Percentiles rank a stretch among this genome's conserved stretches.
Conservation (phyloP, 768 basidiomycete genomes). For the Lyophyllum atratum region DNA sequence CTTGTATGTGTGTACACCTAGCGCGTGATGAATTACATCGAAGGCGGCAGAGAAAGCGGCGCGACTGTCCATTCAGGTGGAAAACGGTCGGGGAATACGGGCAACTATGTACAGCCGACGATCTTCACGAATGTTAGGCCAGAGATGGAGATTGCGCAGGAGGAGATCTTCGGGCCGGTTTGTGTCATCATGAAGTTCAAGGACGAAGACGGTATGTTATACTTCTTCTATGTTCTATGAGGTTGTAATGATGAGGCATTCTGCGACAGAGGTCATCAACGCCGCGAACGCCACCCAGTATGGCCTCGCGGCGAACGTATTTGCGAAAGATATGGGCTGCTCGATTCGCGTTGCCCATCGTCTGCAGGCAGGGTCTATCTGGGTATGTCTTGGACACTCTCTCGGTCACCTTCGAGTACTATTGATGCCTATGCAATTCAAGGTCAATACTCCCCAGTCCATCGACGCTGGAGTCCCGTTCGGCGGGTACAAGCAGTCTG, state of each 20-base stretch:
- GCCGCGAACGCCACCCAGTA: slow-evolving; percentile 17
- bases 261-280: slow-evolving; percentile 17
- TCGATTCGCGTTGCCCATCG: slow-evolving; percentile 18
- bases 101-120: slow-evolving; percentile 74
- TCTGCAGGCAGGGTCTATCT: slow-evolving; percentile 18
- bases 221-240: slow-evolving; percentile 20
- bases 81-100: slow-evolving; percentile 51
- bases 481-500: slow-evolving; percentile 28
- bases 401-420: background rate
- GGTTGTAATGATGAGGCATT: slow-evolving; percentile 24
- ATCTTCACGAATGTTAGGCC: slow-evolving; percentile 63
- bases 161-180: slow-evolving; percentile 80
- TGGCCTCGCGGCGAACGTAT: slow-evolving; percentile 16
- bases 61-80: slow-evolving; percentile 66
- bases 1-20: no score
- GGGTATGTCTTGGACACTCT: background rate
- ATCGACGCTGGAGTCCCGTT: slow-evolving; percentile 16
- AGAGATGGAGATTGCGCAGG: slow-evolving; percentile 66
- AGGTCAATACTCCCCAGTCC: slow-evolving; percentile 19
- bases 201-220: slow-evolving; percentile 38
- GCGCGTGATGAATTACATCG: slow-evolving; percentile 73
- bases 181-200: slow-evolving; percentile 71
- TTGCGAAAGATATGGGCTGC: slow-evolving; percentile 15
- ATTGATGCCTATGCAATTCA: background rate
- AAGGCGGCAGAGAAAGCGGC: slow-evolving; percentile 65